Base-by-base conservation (phyloP, 2,329 filamentous ascomycete species). In the Magnaporthiopsis rhizophila region DNA sequence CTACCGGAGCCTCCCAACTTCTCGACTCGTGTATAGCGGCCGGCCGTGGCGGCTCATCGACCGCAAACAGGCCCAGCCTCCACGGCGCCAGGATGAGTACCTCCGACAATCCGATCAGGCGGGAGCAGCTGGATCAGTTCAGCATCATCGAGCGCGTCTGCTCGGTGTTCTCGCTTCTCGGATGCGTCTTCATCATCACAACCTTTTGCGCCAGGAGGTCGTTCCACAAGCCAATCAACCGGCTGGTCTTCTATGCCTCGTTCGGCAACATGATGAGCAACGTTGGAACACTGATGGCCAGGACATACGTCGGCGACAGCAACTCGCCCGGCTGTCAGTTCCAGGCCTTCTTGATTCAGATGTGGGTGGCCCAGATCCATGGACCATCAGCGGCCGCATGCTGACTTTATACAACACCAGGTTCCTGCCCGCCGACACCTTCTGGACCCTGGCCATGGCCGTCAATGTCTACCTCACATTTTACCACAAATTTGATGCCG, bases 211-310 rank as follows among this genome's bases (percentile, higher is more conserved):
- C 76, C n/a, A 90, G 88, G 38, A 82, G 80, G 21, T 81, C 82
- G 6, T 95, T 95, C 72, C 89, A 90, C 71, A 94, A 92, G 72
- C 89, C 91, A n/a, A 92, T 95, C 77, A 95, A 95, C 72, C 83
- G 91, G 24, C 81, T 96, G 0, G 87, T 94, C 12, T 94, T 96
- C 74, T 95, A 89, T 73, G 91, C 91, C 8, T 89, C 89, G 0
- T 89, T 91, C 71, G 91, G 91, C 11, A 96, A 96, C 71, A 81
- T 94, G 69, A 80, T 92, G 75, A 86, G 85, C 66, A 94, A 92
- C 73, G 82, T 91, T 24, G 90, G 87, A 1, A 92, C 91, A 0
- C 75, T 94, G 45, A 90, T 94, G 71, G 87, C 89, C 0, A 82
- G 83, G 50, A 80, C 82, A 0, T 89, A 86, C 56, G 76, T 91